A percentile compares a stretch with the other conserved stretches of the same genome.
Conservation (phyloP, 805 yeast genomes). For the Candida sonorensis region DNA sequence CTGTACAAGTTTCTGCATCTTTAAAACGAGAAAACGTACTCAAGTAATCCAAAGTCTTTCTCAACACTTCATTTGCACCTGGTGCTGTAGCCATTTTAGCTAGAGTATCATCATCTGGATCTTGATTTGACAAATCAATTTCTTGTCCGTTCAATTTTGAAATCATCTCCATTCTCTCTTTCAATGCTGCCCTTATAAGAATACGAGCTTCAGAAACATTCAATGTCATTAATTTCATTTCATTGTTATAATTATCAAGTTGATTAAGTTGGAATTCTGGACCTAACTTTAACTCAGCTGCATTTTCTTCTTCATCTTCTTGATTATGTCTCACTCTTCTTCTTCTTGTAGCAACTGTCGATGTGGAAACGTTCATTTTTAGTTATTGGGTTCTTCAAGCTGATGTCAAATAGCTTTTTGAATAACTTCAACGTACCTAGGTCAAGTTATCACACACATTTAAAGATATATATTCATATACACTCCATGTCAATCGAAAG, state of each 20-base stretch:
- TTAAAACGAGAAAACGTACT: conserved; percentile 83
- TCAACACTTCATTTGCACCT: conserved; percentile 79
- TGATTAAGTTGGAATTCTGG: conserved; percentile 86
- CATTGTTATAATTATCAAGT: conserved; percentile 72
- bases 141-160: conserved; percentile 29
- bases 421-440: too few relatives aligned
- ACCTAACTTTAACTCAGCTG: conserved; percentile 79
- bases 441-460: too few relatives aligned
- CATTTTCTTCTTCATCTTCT: conserved; percentile 88
- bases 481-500: too few relatives aligned
- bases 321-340: conserved; percentile 53
- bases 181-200: conserved; percentile 82
- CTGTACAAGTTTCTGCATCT: conserved; percentile 87
- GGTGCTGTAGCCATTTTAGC: conserved; percentile 53
- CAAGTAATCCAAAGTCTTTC: conserved; percentile 84
- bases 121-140: conserved; percentile 22
- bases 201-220: conserved; percentile 87
- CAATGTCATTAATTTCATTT: conserved; percentile 71
- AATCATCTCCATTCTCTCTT: conserved; percentile 58
- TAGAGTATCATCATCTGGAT: conserved; percentile 41
- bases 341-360: conserved; percentile 80
- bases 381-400: background rate
- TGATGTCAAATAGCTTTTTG: too few relatives aligned
- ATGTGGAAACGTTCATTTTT: conserved; percentile 79
- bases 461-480: too few relatives aligned